Evolutionary conservation across 2,329 filamentous ascomycete species (phyloP).

Genomic region (Alternaria postmessia): DNA sequence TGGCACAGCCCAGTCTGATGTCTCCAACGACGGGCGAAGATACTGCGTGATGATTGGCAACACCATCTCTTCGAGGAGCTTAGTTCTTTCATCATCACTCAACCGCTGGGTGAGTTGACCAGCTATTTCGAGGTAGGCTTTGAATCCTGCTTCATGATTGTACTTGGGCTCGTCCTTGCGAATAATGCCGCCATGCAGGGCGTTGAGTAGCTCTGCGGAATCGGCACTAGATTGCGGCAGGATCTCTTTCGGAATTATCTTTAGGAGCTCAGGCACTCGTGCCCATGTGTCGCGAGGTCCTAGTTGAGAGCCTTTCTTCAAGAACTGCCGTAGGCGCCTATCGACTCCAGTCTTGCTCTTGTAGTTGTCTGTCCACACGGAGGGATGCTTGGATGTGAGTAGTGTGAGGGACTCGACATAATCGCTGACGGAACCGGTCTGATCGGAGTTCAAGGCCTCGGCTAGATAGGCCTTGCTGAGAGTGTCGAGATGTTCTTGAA

Average conservation of each 20-base stretch:
- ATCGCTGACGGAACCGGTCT: conserved; percentile 76
- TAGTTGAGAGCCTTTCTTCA: conserved; percentile 86
- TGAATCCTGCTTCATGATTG: conserved; percentile 76
- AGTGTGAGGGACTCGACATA: conserved; percentile 72
- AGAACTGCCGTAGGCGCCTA: conserved; percentile 72
- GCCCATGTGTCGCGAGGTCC: conserved; percentile 77
- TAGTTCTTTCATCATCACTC: conserved; percentile 55
- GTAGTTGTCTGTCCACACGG: conserved; percentile 76
- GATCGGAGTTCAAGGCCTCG: conserved; percentile 75
- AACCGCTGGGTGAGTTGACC: conserved; percentile 53
- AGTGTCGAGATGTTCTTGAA: conserved; percentile 57
- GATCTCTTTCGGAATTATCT: conserved; percentile 62
- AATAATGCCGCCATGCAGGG: conserved; percentile 74
- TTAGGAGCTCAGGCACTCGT: conserved; percentile 69
- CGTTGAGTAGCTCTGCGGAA: conserved; percentile 68
- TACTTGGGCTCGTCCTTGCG: conserved; percentile 76
- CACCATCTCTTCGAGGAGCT: conserved; percentile 58
- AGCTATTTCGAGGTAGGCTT: conserved; percentile 74
- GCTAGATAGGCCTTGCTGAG: conserved; percentile 75
- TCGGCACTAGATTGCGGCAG: conserved; percentile 64
- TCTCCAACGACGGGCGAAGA: conserved; percentile 57
- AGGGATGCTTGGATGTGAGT: conserved; percentile 70
- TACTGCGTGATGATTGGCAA: conserved; percentile 64
- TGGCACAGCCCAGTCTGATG: conserved; percentile 61
- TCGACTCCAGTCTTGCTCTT: conserved; percentile 64